These are phyloP conservation scores for Lizonia empirigonia DNA, from an alignment of 2,329 filamentous ascomycete genomes.

Conservation along the genomic window DNA sequence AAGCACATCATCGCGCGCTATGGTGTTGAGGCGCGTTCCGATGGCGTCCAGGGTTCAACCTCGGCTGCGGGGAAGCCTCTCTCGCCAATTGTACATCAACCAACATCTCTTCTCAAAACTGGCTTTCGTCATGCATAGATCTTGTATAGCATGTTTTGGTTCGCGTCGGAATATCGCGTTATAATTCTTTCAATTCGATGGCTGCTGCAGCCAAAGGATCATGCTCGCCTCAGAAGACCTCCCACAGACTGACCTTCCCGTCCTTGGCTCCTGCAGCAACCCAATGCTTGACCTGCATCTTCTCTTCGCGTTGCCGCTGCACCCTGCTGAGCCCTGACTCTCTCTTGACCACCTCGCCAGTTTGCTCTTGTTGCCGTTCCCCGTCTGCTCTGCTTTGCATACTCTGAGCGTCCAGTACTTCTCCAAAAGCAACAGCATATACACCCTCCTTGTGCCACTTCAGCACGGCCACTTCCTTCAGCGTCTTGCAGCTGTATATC, in stretches of 20 bases:
- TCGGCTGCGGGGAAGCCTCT: constrained; percentile 25
- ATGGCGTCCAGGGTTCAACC: constrained; percentile 20
- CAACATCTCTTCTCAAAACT: not conserved
- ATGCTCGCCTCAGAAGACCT: constrained; percentile 69
- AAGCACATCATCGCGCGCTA: not conserved
- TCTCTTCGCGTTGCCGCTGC: constrained; percentile 50
- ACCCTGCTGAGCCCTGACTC: constrained; percentile 29
- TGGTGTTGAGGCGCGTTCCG: constrained; percentile 5
- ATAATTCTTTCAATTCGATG: not conserved
- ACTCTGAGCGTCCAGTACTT: constrained; percentile 38
- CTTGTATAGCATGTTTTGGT: not conserved
- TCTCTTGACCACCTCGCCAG: constrained; percentile 5
- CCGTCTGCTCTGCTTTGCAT: not conserved
- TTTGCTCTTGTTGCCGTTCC: not conserved
- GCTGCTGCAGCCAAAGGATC: not conserved
- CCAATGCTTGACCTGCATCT: constrained; percentile 80
- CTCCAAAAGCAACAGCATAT: constrained; percentile 77
- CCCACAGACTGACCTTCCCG: constrained; percentile 94
- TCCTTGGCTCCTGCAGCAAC: constrained; percentile 90
- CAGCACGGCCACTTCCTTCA: constrained; percentile 87
- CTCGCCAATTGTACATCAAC: constrained; percentile 1
- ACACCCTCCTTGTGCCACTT: constrained; percentile 94
- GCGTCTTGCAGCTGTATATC: constrained; percentile 78
- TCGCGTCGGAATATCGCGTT: not conserved
- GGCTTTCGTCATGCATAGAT: not conserved